Evolutionary conservation across 306 rosid genomes (phyloP).

Genomic region (Rosa persica): DNA sequence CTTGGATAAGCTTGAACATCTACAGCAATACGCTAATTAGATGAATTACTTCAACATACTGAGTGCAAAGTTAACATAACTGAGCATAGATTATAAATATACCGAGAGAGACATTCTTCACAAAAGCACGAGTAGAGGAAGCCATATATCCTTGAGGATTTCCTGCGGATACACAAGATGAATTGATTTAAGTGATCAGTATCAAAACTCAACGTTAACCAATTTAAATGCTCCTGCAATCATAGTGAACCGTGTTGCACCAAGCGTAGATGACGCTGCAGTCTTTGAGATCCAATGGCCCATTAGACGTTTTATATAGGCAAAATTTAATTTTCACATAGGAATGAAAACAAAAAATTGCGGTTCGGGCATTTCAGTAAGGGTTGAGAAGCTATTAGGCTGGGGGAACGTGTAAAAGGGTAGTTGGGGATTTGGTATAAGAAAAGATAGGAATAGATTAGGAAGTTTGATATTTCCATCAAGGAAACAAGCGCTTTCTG

Average conservation of each 20-base stretch:
- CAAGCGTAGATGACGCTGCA: neutral
- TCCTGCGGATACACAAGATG: slow-evolving; percentile 46
- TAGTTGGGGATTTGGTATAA: neutral
- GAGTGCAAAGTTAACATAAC: slow-evolving; percentile 18
- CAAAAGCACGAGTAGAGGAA: slow-evolving; percentile 53
- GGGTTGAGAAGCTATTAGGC: neutral
- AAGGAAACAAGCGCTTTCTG: neutral
- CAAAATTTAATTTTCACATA: neutral
- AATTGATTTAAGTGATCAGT: slow-evolving; percentile 20
- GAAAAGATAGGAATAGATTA: neutral
- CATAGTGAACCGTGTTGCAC: neutral
- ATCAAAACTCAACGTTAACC: slow-evolving; percentile 4
- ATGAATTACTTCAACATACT: slow-evolving; percentile 17
- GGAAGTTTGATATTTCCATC: neutral
- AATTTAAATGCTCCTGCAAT: slow-evolving; percentile 17
- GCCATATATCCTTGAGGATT: slow-evolving; percentile 41
- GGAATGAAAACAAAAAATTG: neutral
- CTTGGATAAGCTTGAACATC: slow-evolving; percentile 51
- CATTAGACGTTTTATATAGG: neutral
- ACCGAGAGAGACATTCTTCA: slow-evolving; percentile 71
- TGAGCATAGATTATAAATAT: slow-evolving; percentile 22
- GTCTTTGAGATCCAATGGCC: neutral
- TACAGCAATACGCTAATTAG: slow-evolving; percentile 26
- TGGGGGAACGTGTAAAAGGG: neutral
- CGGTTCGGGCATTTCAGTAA: neutral